Evolutionary conservation across 2,329 filamentous ascomycete genomes (phyloP).

Genomic region (Monosporascus cannonballus): DNA sequence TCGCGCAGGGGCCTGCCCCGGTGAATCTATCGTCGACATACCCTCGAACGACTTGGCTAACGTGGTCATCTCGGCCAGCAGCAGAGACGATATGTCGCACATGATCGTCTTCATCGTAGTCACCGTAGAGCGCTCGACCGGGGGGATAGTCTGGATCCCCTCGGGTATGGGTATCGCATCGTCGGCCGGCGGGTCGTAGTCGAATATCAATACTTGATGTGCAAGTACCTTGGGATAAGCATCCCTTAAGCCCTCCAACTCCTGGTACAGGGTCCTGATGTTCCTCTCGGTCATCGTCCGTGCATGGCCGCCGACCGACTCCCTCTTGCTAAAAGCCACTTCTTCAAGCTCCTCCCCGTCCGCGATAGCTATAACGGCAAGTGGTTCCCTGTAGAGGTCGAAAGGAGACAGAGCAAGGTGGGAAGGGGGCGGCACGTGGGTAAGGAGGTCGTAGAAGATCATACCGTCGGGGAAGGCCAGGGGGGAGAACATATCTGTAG

Average conservation of each 20-base stretch:
- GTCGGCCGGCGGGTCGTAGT: constrained; percentile 49
- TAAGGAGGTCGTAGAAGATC: constrained; percentile 83
- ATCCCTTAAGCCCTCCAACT: constrained; percentile 65
- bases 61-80: constrained; percentile 70
- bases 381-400: constrained; percentile 80
- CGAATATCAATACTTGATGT: constrained; percentile 75
- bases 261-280: constrained; percentile 54
- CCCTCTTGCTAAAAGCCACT: constrained; percentile 46
- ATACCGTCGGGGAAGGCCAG: constrained; percentile 79
- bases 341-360: constrained; percentile 67
- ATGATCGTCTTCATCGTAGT: constrained; percentile 79
- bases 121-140: constrained; percentile 58
- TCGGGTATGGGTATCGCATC: constrained; percentile 53
- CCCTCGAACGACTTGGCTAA: constrained; percentile 68
- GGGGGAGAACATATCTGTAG: constrained; percentile 85
- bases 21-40: constrained; percentile 72
- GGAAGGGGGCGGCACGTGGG: constrained; percentile 70
- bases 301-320: constrained; percentile 44
- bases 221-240: constrained; percentile 70
- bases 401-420: constrained; percentile 80
- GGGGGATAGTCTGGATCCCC: constrained; percentile 66
- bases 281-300: constrained; percentile 50
- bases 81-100: constrained; percentile 68
- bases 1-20: constrained; percentile 44
- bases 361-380: constrained; percentile 77